These are phyloP conservation scores for Talaromyces ruber DNA, from an alignment of 495 filamentous ascomycete genomes.

Conservation along the genomic window DNA sequence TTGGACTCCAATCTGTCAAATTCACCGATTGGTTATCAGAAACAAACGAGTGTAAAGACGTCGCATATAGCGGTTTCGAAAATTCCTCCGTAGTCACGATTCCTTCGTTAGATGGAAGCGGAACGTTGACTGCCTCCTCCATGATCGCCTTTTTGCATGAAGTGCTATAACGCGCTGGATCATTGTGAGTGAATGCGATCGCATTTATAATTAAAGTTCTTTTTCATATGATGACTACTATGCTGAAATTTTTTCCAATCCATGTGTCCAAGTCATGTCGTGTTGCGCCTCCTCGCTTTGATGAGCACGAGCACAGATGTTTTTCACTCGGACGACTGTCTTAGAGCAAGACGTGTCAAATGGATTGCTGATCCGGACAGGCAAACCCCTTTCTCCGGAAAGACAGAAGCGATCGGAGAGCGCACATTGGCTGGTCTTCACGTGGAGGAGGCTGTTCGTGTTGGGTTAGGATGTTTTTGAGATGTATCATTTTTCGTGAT, in stretches of 20 bases:
- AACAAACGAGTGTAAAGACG: constrained; percentile 1
- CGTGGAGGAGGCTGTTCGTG: neutral
- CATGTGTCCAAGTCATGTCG: neutral
- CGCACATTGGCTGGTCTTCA: neutral
- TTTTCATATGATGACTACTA: neutral
- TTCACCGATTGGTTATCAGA: neutral
- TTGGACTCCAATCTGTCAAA: neutral
- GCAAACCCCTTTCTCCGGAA: neutral
- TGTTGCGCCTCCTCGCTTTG: neutral
- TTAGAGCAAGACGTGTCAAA: neutral
- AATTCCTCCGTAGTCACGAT: neutral
- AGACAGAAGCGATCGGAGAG: neutral
- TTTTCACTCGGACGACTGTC: neutral
- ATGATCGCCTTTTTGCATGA: neutral
- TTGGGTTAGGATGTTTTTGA: neutral
- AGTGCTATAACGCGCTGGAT: neutral
- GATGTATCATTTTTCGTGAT: neutral
- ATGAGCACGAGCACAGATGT: neutral
- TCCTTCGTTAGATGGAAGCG: neutral
- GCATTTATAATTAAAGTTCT: neutral
- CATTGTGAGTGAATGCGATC: neutral
- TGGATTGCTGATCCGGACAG: neutral
- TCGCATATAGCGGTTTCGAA: neutral
- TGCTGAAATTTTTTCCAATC: neutral
- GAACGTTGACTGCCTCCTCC: constrained; percentile 4